A percentile compares a stretch with the other conserved stretches of the same genome.
These are phyloP conservation scores for Ananas comosus DNA, from an alignment of 176 grass and related monocot genomes.

Conservation along the genomic window DNA sequence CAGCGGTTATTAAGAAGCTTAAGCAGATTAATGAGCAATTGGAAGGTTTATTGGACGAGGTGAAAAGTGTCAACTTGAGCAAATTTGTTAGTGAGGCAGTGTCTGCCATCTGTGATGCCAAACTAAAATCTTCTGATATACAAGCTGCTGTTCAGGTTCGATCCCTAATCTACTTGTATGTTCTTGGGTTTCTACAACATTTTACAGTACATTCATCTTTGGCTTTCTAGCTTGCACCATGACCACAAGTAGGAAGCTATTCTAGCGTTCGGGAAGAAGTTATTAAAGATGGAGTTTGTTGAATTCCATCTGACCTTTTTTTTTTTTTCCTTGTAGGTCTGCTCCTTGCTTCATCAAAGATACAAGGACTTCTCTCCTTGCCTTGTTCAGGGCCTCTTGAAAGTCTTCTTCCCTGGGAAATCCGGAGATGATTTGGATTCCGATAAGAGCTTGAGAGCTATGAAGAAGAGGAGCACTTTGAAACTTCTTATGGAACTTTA, in stretches of 20 bases:
- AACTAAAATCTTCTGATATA: slow-evolving; percentile 91
- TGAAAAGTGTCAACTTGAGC: slow-evolving; percentile 96
- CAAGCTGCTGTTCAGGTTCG: slow-evolving; percentile 95
- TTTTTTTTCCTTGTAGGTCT: slow-evolving; percentile 54
- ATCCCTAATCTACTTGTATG: not conserved
- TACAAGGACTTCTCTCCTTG: slow-evolving; percentile 97
- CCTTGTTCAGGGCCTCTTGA: slow-evolving; percentile 80
- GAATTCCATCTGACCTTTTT: not conserved
- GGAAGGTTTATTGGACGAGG: slow-evolving; percentile 76
- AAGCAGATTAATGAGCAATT: slow-evolving; percentile 90
- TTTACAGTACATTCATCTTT: not conserved
- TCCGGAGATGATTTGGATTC: slow-evolving; percentile 73
- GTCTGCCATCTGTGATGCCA: slow-evolving; percentile 95
- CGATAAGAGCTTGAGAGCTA: slow-evolving; percentile 75
- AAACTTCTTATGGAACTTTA: slow-evolving; percentile 93
- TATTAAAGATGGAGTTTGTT: too few species aligned
- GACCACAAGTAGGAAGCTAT: not conserved
- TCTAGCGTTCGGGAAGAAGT: too few species aligned
- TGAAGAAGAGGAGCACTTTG: slow-evolving; percentile 94
- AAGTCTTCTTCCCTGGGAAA: slow-evolving; percentile 93
- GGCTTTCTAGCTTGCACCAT: not conserved
- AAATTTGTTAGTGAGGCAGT: slow-evolving; percentile 99
- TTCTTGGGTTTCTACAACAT: slow-evolving; percentile 11
- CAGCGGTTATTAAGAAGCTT: slow-evolving; percentile 91
- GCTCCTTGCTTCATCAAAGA: slow-evolving; percentile 97